Base-by-base conservation (phyloP, 2,329 filamentous ascomycete genomes). In the Nigrospora sphaerica region DNA sequence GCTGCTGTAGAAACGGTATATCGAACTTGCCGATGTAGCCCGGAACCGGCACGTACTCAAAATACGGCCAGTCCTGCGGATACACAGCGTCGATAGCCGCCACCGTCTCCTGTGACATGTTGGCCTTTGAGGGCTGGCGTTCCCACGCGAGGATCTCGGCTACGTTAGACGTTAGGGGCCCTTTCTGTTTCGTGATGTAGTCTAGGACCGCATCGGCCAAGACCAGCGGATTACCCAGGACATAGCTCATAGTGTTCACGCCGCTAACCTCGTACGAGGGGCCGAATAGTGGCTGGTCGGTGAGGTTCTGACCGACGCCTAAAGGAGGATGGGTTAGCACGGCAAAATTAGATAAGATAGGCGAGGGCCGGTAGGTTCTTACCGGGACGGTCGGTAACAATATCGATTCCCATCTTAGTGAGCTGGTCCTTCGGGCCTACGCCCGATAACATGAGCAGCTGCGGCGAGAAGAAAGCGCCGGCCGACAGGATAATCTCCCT, bases 281-380 rank as follows among this genome's bases (percentile, higher is more conserved):
- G 14, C 60, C 59, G 45, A 61, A 63, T 46, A 61, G 53, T 28
- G 58, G 52, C 34, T 74, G 76, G 57, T 85, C 79, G 59, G 77
- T 70, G 7, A 85, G 62, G 60, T 82, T 81, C 23, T 68, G 72
- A n/a, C 81, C 81, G 11, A 85, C 79, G 40, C 78, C 23, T 28
- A 28, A 7, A 10, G 23, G 23, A 9, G 10, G 23, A 2, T 2
- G 10, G 10, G 7, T 28, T 9, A 28, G 23, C 23, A 28, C 10
- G 23, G 23, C 2, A 28, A 10, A 6, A 28, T n/a, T n/a, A n/a
- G n/a, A 2, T 2, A 6, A 6, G 19, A 4, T 6, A 4, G 23
- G 4, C 6, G 23, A 10, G 23, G 23, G 23, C 23, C 2, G 23
- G 23, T 6, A 9, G 23, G 7, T 28, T 10, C 23, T 28, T 28